phyloP scores from a whole-genome alignment of 1,139 yeast species.

The Lodderomyces metapsilosis region DNA sequence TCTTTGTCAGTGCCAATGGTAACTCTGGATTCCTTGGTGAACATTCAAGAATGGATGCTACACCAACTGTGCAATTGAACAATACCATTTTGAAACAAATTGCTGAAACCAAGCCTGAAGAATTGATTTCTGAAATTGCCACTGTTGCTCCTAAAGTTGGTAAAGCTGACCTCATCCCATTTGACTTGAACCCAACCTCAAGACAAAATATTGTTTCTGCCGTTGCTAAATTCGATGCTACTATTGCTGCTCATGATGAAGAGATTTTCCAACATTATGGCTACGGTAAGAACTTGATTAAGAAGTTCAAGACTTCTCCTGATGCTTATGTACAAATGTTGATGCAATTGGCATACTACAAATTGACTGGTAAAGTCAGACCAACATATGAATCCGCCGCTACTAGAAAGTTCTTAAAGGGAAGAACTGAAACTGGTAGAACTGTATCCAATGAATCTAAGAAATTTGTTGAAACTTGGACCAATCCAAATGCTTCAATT shows the following conservation, averaged over 20 bases:
- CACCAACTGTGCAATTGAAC: slow-evolving; percentile 89
- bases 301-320: slow-evolving; percentile 68
- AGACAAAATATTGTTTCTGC: slow-evolving; percentile 56
- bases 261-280: slow-evolving; percentile 71
- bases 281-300: slow-evolving; percentile 69
- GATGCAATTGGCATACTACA: slow-evolving; percentile 76
- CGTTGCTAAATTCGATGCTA: slow-evolving; percentile 50
- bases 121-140: slow-evolving; percentile 29
- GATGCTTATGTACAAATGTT: slow-evolving; percentile 77
- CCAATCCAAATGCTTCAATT: slow-evolving; percentile 50
- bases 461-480: slow-evolving; percentile 75
- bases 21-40: slow-evolving; percentile 93
- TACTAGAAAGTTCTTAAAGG: slow-evolving; percentile 82
- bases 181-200: slow-evolving; percentile 54
- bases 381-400: slow-evolving; percentile 98
- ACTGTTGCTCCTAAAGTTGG: slow-evolving; percentile 20
- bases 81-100: slow-evolving; percentile 67
- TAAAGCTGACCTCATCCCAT: slow-evolving; percentile 26
- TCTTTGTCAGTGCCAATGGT: slow-evolving; percentile 79
- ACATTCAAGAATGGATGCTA: slow-evolving; percentile 98
- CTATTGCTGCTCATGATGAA: slow-evolving; percentile 56
- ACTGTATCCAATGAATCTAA: slow-evolving; percentile 77
- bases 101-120: slow-evolving; percentile 41
- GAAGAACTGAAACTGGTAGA: slow-evolving; percentile 96
- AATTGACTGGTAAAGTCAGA: slow-evolving; percentile 74